Evolutionary conservation across 176 grass and related monocot genomes (phyloP), one percentile per base, ranked within the genome.

Genomic region (Alopecurus myosuroides): DNA sequence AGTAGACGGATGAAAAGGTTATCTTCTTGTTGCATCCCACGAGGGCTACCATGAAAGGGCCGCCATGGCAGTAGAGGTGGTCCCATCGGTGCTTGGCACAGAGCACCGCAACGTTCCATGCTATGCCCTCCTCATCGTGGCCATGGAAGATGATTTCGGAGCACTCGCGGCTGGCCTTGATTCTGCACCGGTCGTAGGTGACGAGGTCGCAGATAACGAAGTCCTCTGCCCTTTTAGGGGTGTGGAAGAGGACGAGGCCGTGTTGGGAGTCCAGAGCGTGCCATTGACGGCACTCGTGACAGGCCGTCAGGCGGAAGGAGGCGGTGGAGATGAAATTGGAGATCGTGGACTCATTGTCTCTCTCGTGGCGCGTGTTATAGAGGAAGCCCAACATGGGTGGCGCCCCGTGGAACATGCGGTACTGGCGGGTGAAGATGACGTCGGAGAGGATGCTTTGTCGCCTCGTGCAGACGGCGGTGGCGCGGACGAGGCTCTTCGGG

Each of bases 241-340:
- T 46, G 6, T 46, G 40, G 40, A 72, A 72, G 69, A 72, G 69
- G 40, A 72, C 69, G 40, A 72, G 69, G 13, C 69, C 40, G 69
- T 72, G 69, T 7, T 40, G 39, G 69, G 69, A 72, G 69, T 72
- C 69, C 6, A 72, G 7, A 3, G 7, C n/a, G n/a, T 6, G 39
- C 69, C 69, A 72, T 13, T 46, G 14, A 23, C 23, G 7, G 40
- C 69, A 40, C 40, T 45, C 23, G 40, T 72, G 40, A 23, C 40
- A 72, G 12, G 69, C 39, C 69, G 70, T 41, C 3, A 26, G 8
- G 25, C 42, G 42, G 70, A 74, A 74, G 42, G 70, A 45, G 6
- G 69, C 69, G 13, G 69, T 72, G 69, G 69, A 72, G 23, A 72
- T 40, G 40, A 72, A 72, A 40, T 46, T 17, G 69, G 69, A 72